A percentile compares a stretch with the other conserved stretches of the same genome.
Conservation (phyloP, 768 basidiomycete species). For the Leucosporidium scottii region DNA sequence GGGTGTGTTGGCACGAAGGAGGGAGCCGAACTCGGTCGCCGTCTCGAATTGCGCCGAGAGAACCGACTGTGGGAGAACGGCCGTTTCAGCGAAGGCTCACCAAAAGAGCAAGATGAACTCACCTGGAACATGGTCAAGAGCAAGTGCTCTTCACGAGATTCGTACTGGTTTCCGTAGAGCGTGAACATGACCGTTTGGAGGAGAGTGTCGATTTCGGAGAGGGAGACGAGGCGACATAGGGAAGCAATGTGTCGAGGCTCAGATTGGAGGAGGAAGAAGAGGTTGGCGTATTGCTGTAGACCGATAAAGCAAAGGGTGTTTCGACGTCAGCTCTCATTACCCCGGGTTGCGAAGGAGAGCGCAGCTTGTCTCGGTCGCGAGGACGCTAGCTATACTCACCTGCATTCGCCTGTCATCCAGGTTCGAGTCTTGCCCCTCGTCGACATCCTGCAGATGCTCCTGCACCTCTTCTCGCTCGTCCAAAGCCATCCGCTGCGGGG, state of each 20-base stretch:
- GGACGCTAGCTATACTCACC: conserved; percentile 28
- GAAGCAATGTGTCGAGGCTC: conserved; percentile 96
- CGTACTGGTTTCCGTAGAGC: conserved; percentile 97
- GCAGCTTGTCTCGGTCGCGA: neutral
- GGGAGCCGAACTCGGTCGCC: conserved; percentile 96
- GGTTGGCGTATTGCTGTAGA: conserved; percentile 84
- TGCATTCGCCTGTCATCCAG: conserved; percentile 83
- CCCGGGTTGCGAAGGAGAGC: neutral
- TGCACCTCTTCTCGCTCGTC: conserved; percentile 36
- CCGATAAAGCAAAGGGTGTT: neutral
- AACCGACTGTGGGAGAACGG: conserved; percentile 60
- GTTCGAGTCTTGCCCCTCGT: conserved; percentile 82
- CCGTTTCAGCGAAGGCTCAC: neutral
- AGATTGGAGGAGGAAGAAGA: conserved; percentile 96
- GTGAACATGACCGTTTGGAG: conserved; percentile 99
- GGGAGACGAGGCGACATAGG: conserved; percentile 88
- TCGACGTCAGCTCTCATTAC: neutral
- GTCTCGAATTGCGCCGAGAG: conserved; percentile 98
- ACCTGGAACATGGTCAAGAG: conserved; percentile 93
- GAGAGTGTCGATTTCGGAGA: conserved; percentile 96
- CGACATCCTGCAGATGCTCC: conserved; percentile 83
- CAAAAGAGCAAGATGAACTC: conserved; percentile 12
- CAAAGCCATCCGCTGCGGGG: conserved; percentile 30
- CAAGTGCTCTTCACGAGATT: conserved; percentile 94
- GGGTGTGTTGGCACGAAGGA: conserved; percentile 95